Percentiles rank a stretch among this genome's conserved stretches.
Evolutionary conservation across 2,329 filamentous ascomycete genomes (phyloP).

Genomic region (Sphaerostilbella broomeana): DNA sequence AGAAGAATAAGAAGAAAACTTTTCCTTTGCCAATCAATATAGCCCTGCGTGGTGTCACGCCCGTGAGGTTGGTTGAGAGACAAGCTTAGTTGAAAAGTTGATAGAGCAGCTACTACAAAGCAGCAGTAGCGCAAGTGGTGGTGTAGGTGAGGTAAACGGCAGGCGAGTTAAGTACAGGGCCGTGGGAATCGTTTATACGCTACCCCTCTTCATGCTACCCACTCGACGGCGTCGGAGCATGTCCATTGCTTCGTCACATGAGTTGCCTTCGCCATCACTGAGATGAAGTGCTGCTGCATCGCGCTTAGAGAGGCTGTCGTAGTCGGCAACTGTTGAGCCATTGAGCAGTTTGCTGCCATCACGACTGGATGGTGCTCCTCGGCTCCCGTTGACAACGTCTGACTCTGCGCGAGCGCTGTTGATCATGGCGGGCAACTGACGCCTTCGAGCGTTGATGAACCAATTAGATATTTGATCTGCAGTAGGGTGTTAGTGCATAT

Average conservation of each 20-base stretch:
- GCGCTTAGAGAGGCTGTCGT: conserved; percentile 1
- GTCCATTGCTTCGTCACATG: conserved; percentile 39
- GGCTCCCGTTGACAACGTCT: conserved; percentile 38
- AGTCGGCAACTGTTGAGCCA: conserved; percentile 1
- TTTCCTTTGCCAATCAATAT: no score
- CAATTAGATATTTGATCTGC: conserved; percentile 69
- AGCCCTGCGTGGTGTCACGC: no score
- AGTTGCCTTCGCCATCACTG: conserved; percentile 42
- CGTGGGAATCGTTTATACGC: no score
- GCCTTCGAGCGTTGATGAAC: conserved; percentile 72
- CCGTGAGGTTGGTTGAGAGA: no score
- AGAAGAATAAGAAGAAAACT: no score
- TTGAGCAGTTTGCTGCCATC: background rate
- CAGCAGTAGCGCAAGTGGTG: no score
- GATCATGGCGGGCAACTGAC: conserved; percentile 56
- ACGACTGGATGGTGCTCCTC: background rate
- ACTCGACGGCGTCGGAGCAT: conserved; percentile 24
- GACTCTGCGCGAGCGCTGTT: conserved; percentile 48
- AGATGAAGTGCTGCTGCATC: conserved; percentile 1
- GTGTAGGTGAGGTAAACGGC: no score
- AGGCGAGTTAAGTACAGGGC: no score
- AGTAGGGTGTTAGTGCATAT: conserved; percentile 13
- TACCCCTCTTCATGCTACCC: conserved; percentile 38
- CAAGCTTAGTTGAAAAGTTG: no score
- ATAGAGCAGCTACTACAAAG: no score